Evolutionary conservation across 2,329 filamentous ascomycete genomes (phyloP).

Genomic region (Aspergillus brasiliensis): DNA sequence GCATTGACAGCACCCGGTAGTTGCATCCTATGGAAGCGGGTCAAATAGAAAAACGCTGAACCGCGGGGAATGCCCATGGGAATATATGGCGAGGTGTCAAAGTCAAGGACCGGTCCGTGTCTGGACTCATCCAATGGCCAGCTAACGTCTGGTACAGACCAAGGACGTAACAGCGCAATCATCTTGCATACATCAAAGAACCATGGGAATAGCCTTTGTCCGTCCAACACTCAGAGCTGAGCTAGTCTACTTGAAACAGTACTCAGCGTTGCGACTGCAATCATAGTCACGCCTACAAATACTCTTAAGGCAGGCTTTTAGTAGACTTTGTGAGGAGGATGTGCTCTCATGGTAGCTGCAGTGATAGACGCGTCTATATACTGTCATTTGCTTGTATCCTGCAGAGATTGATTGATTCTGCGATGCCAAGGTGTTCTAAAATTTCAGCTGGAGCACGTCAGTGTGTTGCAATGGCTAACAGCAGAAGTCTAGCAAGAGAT

Average conservation of each 20-base stretch:
- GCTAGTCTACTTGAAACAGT: not conserved
- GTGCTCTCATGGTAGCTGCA: not conserved
- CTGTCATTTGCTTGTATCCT: not conserved
- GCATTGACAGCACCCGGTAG: not conserved
- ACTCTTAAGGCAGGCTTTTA: not conserved
- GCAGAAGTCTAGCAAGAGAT: not conserved
- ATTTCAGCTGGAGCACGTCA: constrained; percentile 8
- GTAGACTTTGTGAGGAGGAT: not conserved
- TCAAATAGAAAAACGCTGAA: not conserved
- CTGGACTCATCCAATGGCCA: constrained; percentile 8
- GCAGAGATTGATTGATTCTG: not conserved
- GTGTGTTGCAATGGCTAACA: constrained; percentile 10
- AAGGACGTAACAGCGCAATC: constrained; percentile 17
- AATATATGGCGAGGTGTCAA: constrained; percentile 13
- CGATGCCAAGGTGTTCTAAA: not conserved
- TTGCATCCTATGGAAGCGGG: not conserved
- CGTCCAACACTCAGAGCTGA: not conserved
- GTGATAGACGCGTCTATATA: not conserved
- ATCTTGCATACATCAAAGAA: not conserved
- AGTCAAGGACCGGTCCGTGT: not conserved
- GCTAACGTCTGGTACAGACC: constrained; percentile 1
- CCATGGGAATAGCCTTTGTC: not conserved
- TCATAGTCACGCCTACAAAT: not conserved
- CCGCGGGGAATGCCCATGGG: not conserved
- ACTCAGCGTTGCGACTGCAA: not conserved